phyloP scores from a whole-genome alignment of 2,329 filamentous ascomycete species.

The Zopfia rhizophila region DNA sequence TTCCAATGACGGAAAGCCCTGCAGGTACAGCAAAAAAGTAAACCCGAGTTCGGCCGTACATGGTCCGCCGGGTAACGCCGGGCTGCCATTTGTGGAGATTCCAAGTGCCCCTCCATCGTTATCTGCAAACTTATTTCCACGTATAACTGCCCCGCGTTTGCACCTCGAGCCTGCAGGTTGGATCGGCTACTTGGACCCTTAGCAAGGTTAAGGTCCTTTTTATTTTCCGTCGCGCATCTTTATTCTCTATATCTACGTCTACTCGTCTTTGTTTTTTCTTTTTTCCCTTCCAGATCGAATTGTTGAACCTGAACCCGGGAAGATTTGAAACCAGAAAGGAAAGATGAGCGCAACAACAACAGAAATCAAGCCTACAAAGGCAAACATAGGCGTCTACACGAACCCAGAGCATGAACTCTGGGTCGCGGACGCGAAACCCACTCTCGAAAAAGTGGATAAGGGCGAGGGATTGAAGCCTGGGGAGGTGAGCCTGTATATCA shows the following conservation, averaged over 20 bases:
- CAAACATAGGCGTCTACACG: constrained; percentile 96
- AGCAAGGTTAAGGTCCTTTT: not conserved
- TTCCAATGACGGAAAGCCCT: no score
- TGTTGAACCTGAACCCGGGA: not conserved
- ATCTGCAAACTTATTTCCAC: constrained; percentile 13
- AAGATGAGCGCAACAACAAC: constrained; percentile 47
- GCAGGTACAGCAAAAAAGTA: no score
- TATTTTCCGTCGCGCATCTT: not conserved
- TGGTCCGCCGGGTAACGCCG: no score
- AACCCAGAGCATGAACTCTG: constrained; percentile 93
- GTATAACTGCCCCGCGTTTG: constrained; percentile 6
- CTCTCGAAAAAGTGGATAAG: constrained; percentile 76
- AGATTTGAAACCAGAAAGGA: not conserved
- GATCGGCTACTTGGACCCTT: not conserved
- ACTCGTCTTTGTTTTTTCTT: not conserved
- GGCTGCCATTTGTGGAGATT: constrained; percentile 37
- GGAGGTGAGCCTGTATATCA: constrained; percentile 87
- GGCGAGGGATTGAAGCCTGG: constrained; percentile 77
- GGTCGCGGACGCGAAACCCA: constrained; percentile 82
- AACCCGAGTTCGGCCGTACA: no score
- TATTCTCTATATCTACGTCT: not conserved
- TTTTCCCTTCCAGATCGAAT: not conserved
- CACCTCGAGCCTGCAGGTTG: not conserved
- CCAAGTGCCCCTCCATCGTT: not conserved
- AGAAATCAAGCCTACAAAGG: constrained; percentile 68